Base-by-base conservation (phyloP, 2,329 filamentous ascomycete genomes). In the Botrytis squamosa region DNA sequence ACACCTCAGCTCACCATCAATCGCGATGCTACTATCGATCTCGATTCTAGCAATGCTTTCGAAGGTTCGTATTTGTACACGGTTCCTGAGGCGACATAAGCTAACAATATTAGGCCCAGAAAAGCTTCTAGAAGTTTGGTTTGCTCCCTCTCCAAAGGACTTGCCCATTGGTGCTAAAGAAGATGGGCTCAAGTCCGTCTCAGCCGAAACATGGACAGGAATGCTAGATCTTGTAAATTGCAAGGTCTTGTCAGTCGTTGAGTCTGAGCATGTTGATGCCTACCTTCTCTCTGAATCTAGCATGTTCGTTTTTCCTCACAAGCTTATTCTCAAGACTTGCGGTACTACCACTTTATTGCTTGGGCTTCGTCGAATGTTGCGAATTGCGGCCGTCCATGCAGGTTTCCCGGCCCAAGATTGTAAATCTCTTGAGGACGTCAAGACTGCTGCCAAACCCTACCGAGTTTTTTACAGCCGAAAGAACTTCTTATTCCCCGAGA, bases 221-320 rank as follows among this genome's bases (percentile, higher is more conserved):
- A 98, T 99, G 96, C 89, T 99, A 74, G 96, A 99, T 82, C 88
- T 98, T 81, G 96, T 99, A 84, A 97, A 98, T 83, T 99, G 96
- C 90, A 96, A 99, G 85, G 94, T 99, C 72, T 87, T 99, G 73
- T 99, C 96, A 6, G 92, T 97, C 76, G 89, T 99, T 76, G 91
- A 95, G 82, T 97, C 95, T 38, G 94, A 97, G 76, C 91, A 95
- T 81, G 92, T 98, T 79, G 96, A 99, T 81, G 95, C 96, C 77
- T 99, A 99, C 82, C 90, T 99, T 10, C 88, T 99, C 73, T 99
- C 96, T 76, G 96, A 99, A 85, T 98, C 96, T 59, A 98, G 96
- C 92, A 97, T 99, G 95, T 99, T 99, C 82, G 94, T 99, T 79
- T 99, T 97, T 84, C 94, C 95, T n/a, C 96, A 99, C 89, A 99